Base-by-base conservation (phyloP, 176 grass and related monocot genomes). In the Typha latifolia region DNA sequence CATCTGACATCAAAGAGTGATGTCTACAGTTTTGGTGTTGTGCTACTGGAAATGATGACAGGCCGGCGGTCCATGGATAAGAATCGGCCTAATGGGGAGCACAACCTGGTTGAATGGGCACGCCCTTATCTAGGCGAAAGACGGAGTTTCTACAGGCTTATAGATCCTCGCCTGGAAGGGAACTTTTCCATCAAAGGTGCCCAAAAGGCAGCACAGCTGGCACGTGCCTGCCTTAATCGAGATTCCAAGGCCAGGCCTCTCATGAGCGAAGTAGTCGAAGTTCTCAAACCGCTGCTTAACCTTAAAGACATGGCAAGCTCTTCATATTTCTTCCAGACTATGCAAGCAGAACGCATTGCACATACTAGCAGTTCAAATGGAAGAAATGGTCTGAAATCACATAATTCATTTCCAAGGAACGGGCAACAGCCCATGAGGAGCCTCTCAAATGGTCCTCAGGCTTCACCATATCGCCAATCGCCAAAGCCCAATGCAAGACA, bases 181-280 rank as follows among this genome's bases (percentile, higher is more conserved):
- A 87, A 91, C 49, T 91, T 91, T 78, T 91, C 89, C 0, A 69
- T 91, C 7, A 91, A 87, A 64, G 89, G 84, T 9, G 89, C 89
- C 29, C 89, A 91, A 69, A 91, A 87, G 76, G 81, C 81, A 7
- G 81, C 84, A 7, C 89, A 87, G 43, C 29, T 91, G 12, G 89
- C 89, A 0, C 78, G 82, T 1, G 84, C 84, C 4, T 91, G 89
- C 21, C 89, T 91, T 43, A 91, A 75, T 55, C 72, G 89, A 14
- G 89, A 91, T 61, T 81, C 89, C 37, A 91, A 91, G 26, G 68
- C 78, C 7, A 81, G 89, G 22, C 89, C 89, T 0, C 66, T 87
- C 57, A 91, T 91, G 89, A 93, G 95, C 62, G 85, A 93, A 71
- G 95, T 99, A 70, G 95, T 99, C 7, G 89, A 99, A 80, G 86